Conservation (phyloP, 2,329 filamentous ascomycete species). For the Diaporthe citri region DNA sequence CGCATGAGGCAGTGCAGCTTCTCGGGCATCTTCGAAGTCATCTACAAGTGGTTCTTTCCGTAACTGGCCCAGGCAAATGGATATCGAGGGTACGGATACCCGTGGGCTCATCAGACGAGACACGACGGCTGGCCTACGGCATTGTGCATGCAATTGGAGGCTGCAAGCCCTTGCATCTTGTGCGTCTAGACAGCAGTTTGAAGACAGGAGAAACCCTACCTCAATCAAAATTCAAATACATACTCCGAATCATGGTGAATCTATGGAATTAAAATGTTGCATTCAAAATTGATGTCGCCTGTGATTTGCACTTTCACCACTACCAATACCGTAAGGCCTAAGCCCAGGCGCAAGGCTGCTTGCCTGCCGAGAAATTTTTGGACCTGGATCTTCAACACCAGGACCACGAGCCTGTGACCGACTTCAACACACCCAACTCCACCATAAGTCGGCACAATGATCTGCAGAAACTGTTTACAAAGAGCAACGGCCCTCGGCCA, state of each 20-base stretch:
- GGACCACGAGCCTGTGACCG: slow-evolving; percentile 20
- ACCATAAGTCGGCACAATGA: slow-evolving; percentile 51
- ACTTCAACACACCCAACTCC: slow-evolving; percentile 40
- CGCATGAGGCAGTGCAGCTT: slow-evolving; percentile 6
- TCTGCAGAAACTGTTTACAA: slow-evolving; percentile 64
- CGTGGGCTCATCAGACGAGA: slow-evolving; percentile 5
- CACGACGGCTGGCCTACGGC: slow-evolving; percentile 5
- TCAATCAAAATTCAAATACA: neutral
- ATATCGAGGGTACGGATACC: neutral
- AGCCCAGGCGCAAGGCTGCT: neutral
- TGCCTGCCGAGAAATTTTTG: slow-evolving; percentile 42
- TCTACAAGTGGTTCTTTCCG: slow-evolving; percentile 3
- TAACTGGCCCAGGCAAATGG: slow-evolving; percentile 1
- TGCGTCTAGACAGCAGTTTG: slow-evolving; percentile 11
- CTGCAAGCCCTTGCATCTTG: neutral
- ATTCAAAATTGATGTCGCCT: neutral
- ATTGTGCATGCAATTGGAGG: slow-evolving; percentile 23
- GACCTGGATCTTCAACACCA: slow-evolving; percentile 35
- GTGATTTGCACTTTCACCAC: neutral
- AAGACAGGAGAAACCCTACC: neutral
- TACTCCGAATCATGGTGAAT: neutral
- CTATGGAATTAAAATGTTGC: neutral
- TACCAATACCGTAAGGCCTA: neutral
- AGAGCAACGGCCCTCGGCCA: slow-evolving; percentile 54
- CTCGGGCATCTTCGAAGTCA: neutral